Conservation (phyloP, 257 asterid species). For the Fraxinus cuspidata region DNA sequence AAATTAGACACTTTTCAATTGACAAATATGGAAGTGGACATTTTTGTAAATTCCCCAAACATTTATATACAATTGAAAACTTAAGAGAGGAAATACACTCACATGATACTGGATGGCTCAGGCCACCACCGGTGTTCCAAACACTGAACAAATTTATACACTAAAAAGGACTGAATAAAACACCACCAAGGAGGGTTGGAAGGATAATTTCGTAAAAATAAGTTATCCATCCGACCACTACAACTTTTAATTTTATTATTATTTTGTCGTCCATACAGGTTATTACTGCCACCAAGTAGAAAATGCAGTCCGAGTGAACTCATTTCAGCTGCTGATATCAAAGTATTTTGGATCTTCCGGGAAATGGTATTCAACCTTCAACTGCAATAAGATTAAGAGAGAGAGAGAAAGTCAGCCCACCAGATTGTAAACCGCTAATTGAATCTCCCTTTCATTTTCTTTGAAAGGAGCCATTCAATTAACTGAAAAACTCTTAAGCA, state of each 20-base stretch:
- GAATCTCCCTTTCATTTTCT: not conserved
- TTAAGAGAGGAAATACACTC: too few relatives aligned
- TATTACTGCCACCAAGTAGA: conserved; percentile 25
- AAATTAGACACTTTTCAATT: too few relatives aligned
- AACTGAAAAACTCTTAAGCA: not conserved
- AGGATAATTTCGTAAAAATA: not conserved
- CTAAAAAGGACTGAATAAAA: too few relatives aligned
- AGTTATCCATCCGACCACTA: not conserved
- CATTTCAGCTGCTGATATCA: conserved; percentile 52
- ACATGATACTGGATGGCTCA: too few relatives aligned
- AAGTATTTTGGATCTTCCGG: conserved; percentile 80
- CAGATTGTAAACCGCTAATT: not conserved
- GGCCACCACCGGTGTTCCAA: too few relatives aligned
- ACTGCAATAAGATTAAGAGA: conserved; percentile 43
- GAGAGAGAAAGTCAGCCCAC: not conserved
- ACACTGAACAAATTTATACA: too few relatives aligned
- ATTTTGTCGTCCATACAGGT: conserved; percentile 13
- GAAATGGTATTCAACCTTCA: conserved; percentile 64
- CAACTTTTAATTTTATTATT: not conserved
- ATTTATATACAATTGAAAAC: too few relatives aligned
- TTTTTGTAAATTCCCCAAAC: not conserved
- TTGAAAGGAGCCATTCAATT: not conserved
- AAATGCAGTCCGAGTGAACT: not conserved
- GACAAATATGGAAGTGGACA: too few relatives aligned
- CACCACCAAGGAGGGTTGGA: not conserved